phyloP scores from a whole-genome alignment of 345 rosid genomes.

The Viola odorata region DNA sequence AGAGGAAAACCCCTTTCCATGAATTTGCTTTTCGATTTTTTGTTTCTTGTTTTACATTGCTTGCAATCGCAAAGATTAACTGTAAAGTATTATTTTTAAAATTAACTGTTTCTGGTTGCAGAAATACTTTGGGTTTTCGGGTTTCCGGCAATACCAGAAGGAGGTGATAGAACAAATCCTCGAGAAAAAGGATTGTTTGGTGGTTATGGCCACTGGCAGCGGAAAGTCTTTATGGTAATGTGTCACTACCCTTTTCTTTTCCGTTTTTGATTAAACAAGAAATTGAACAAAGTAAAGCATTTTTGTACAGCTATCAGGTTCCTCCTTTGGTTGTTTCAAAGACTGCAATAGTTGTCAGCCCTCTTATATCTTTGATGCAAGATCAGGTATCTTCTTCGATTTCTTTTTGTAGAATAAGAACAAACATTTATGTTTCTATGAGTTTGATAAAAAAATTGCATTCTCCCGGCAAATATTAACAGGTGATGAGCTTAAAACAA shows the following conservation, averaged over 20 bases:
- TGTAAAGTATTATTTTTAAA: background rate
- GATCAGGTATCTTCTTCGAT: slow-evolving; percentile 29
- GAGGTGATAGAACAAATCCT: slow-evolving; percentile 34
- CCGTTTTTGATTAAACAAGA: background rate
- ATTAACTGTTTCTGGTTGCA: slow-evolving; percentile 10
- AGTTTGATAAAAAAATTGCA: no score
- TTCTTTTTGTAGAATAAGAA: no score
- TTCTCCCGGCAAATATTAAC: background rate
- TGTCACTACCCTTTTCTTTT: background rate
- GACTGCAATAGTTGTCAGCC: slow-evolving; percentile 42
- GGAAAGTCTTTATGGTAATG: slow-evolving; percentile 46
- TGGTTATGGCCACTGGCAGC: slow-evolving; percentile 50
- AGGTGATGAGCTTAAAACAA: slow-evolving; percentile 44
- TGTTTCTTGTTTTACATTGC: background rate
- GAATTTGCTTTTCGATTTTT: background rate
- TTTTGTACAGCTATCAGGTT: slow-evolving; percentile 32
- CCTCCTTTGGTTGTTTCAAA: slow-evolving; percentile 35
- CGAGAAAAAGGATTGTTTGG: slow-evolving; percentile 33
- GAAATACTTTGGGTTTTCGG: slow-evolving; percentile 37
- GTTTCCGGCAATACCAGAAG: slow-evolving; percentile 37
- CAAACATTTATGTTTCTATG: no score
- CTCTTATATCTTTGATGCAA: slow-evolving; percentile 47
- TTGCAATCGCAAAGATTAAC: background rate
- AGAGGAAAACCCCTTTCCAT: background rate
- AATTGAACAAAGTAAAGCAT: background rate